These are phyloP conservation scores for Hanseniaspora nectarophila DNA, from an alignment of 805 yeast species.

Conservation along the genomic window DNA sequence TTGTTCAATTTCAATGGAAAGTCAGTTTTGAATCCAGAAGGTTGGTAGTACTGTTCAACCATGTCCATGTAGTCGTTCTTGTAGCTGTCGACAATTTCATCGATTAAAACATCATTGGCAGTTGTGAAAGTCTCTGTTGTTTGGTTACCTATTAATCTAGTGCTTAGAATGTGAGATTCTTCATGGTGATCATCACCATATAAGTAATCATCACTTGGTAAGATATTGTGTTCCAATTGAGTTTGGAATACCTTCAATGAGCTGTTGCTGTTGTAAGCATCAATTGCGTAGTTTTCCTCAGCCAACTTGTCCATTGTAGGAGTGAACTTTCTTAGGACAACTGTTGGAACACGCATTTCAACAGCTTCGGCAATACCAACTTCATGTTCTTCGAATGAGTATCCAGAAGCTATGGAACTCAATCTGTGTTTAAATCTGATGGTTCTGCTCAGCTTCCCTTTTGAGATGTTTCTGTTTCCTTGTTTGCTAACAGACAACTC, in stretches of 20 bases:
- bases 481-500: background rate
- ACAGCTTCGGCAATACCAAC: background rate
- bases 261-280: background rate
- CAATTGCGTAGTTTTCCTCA: background rate
- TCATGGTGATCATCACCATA: conserved; percentile 9
- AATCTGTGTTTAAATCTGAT: conserved; percentile 10
- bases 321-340: background rate
- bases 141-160: background rate
- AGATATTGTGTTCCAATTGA: background rate
- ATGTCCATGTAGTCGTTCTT: background rate
- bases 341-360: background rate
- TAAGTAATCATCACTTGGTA: no score
- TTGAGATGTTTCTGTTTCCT: background rate
- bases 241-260: background rate
- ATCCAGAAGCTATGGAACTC: conserved; percentile 4
- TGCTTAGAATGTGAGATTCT: background rate
- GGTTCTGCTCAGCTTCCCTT: conserved; percentile 4
- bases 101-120: conserved; percentile 5
- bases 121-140: conserved; percentile 5
- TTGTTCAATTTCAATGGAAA: background rate
- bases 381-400: background rate
- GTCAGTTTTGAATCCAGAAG: no score
- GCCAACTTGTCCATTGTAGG: background rate
- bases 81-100: conserved; percentile 12
- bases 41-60: background rate